Base-by-base conservation (phyloP, 2,329 filamentous ascomycete species). In the Septoria petroselini region DNA sequence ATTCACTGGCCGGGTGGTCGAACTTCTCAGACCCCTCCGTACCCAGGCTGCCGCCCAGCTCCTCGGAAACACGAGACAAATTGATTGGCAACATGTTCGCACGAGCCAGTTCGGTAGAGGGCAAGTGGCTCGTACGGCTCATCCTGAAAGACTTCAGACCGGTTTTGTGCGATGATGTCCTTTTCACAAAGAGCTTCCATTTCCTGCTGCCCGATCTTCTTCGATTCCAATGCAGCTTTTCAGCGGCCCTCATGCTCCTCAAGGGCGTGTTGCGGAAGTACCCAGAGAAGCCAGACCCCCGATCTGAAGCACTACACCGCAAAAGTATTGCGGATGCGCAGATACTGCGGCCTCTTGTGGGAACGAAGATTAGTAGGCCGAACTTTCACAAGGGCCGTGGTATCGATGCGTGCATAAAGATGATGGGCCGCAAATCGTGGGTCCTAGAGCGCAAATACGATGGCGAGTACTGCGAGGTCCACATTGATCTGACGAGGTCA, bases 401-500 rank as follows among this genome's bases (percentile, higher is more conserved):
- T 2, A 85, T 91, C 59, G 84, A 88, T 52, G 80, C 93, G 63
- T 91, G 86, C 63, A 68, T 87, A 15, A 74, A 82, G 14, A 80
- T 91, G 73, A 73, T 78, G 1, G 75, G 73, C 3, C 74, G 76
- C 0, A 72, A 78, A 12, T 78, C 71, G 9, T 81, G 91, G 79
- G 87, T 84, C 50, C 77, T 89, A 18, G 88, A 95, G 66, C 76
- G 83, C 43, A 95, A 95, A 65, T 81, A 94, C 54, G 89, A 95
- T 61, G 89, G 9, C 7, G 90, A 95, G 67, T 95, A 93, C 58
- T 94, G 88, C 59, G 90, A 95, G 66, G 82, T 95, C 23, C 90
- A 95, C 61, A 73, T 95, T 31, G 82, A 94, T 62, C 71, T 87
- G 5, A 72, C 72, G 7, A 81, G 78, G 41, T 71, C 71, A 11